Base-by-base conservation (phyloP, 345 rosid species). In the Gossypium sturtianum region DNA sequence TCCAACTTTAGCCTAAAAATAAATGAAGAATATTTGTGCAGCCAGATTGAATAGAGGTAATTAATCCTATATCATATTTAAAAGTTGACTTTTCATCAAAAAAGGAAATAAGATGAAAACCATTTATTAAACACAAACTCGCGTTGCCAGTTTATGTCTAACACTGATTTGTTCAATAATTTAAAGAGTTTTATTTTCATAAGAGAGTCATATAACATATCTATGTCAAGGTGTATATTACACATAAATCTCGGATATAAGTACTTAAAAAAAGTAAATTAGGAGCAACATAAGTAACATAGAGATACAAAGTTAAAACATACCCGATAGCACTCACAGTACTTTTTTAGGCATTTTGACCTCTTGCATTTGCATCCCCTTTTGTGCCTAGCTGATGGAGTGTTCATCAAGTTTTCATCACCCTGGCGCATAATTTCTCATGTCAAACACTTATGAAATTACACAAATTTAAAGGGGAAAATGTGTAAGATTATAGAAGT, bases 281-380 rank as follows among this genome's bases (percentile, higher is more conserved):
- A 3, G 22, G 29, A 29, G 34, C 16, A 45, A 22, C 41, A 41
- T 3, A 16, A n/a, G 38, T 56, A 63, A 63, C 6, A 29, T 4
- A 29, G 38, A 34, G 38, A 34, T 34, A 34, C 38, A 4, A 34
- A 34, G 38, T 34, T 34, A 34, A 34, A 34, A 54, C 59, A 23
- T 63, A 86, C 89, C 89, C 84, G 86, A 79, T 70, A 84, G 62
- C 89, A 86, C 78, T 86, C 89, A 20, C 87, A 86, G 45, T 84
- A 84, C 53, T 82, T 84, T 71, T 86, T 86, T 22, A 74, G 75
- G 71, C 89, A 84, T 64, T 81, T 84, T 2, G 89, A 84, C 71
- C 73, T 86, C 79, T 82, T 84, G 83, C 87, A 86, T 51, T 86
- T 86, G 74, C 87, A 84, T 67, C 89, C 89, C 52, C 79, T 77